Percentiles rank a stretch among this genome's conserved stretches.
Conservation (phyloP, 148 eudicot genomes). For the Oxyria digyna region DNA sequence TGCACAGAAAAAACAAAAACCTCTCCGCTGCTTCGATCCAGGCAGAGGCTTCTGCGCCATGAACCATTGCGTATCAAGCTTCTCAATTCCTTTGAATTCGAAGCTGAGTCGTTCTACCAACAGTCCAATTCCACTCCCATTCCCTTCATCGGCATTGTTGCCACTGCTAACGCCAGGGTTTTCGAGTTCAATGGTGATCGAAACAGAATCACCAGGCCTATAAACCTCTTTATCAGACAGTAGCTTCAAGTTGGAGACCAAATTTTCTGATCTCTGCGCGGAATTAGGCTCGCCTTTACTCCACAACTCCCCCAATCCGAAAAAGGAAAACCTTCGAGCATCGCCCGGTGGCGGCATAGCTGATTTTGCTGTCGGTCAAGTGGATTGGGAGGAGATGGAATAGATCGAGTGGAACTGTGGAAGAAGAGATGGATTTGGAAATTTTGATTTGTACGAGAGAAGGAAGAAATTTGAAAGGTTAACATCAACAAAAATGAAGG, state of each 20-base stretch:
- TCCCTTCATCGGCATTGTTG: conserved; percentile 11
- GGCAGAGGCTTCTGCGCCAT: conserved; percentile 39
- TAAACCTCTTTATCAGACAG: conserved; percentile 55
- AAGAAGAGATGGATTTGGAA: background rate
- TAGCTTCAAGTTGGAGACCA: conserved; percentile 37
- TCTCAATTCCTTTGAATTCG: conserved; percentile 75
- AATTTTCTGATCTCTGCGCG: conserved; percentile 13
- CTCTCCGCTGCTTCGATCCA: conserved; percentile 46
- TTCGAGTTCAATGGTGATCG: conserved; percentile 42
- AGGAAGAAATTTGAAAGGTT: background rate
- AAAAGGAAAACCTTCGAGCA: conserved; percentile 48
- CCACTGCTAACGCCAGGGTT: conserved; percentile 20
- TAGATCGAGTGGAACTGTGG: background rate
- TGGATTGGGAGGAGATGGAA: background rate
- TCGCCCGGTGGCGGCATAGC: conserved; percentile 34
- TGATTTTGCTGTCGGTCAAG: background rate
- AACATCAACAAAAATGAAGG: background rate
- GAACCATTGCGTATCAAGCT: conserved; percentile 86
- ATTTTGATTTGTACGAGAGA: background rate
- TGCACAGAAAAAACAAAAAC: conserved; percentile 18
- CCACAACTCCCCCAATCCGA: conserved; percentile 36
- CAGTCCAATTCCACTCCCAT: conserved; percentile 22
- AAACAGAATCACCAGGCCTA: conserved; percentile 71
- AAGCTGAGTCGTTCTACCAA: conserved; percentile 55
- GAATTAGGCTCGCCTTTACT: conserved; percentile 14